Percentiles rank a stretch among this genome's conserved stretches.
Conservation (phyloP, 208 protist species). For the Trypanosoma brucei region DNA sequence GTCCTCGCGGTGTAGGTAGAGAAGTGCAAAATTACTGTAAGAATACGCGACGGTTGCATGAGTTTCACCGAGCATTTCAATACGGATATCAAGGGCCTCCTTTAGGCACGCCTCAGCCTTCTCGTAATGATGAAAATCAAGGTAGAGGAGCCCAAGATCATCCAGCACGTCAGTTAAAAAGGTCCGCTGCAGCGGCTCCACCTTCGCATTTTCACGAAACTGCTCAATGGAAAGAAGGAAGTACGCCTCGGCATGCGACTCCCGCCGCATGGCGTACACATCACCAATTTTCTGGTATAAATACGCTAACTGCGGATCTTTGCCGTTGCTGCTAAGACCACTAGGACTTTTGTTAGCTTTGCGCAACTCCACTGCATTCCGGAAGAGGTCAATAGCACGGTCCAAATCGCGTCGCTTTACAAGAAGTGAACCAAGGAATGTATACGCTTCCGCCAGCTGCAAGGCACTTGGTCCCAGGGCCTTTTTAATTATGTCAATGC, state of each 20-base stretch:
- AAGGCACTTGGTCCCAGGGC: slow-evolving; percentile 55
- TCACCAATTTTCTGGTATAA: slow-evolving; percentile 87
- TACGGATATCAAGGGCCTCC: slow-evolving; percentile 80
- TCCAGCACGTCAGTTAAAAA: slow-evolving; percentile 88
- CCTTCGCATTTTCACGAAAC: slow-evolving; percentile 69
- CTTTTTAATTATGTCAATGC: slow-evolving; percentile 60
- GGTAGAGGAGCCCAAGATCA: slow-evolving; percentile 84
- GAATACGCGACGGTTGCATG: slow-evolving; percentile 88
- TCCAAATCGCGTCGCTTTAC: slow-evolving; percentile 66
- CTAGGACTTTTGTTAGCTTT: slow-evolving; percentile 25
- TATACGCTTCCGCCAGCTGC: slow-evolving; percentile 74
- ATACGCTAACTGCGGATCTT: slow-evolving; percentile 80
- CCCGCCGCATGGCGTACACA: slow-evolving; percentile 73
- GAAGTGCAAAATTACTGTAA: slow-evolving; percentile 85
- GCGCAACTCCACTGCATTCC: slow-evolving; percentile 70
- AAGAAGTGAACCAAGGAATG: slow-evolving; percentile 69
- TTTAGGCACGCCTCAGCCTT: slow-evolving; percentile 88
- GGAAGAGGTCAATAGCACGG: slow-evolving; percentile 50
- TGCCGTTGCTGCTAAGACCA: slow-evolving; percentile 24
- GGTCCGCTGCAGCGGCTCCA: slow-evolving; percentile 77
- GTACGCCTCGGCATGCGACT: slow-evolving; percentile 82
- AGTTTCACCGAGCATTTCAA: slow-evolving; percentile 82
- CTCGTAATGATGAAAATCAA: slow-evolving; percentile 86
- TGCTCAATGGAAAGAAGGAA: slow-evolving; percentile 79
- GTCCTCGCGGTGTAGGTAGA: slow-evolving; percentile 75